phyloP scores from a whole-genome alignment of 176 grass and related monocot genomes.

The Olyra latifolia region DNA sequence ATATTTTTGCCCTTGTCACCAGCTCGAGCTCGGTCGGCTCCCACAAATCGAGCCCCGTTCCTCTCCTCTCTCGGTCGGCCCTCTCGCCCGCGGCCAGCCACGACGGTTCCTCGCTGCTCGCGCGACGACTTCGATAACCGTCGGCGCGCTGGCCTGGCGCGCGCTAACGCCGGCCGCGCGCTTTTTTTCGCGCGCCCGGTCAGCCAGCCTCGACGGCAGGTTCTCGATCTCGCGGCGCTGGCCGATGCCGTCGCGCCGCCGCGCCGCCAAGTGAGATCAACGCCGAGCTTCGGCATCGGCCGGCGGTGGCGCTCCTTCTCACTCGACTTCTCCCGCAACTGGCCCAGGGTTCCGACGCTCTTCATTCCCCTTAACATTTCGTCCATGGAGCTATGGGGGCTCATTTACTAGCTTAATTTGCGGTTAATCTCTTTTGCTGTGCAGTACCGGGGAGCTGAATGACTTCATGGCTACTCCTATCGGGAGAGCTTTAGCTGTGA shows the following conservation, averaged over 20 bases:
- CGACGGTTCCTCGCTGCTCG: constrained; percentile 43
- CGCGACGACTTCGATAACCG: constrained; percentile 57
- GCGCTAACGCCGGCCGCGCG: constrained; percentile 81
- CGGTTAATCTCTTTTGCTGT: constrained; percentile 28
- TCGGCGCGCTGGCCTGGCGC: constrained; percentile 74
- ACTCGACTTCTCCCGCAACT: constrained; percentile 86
- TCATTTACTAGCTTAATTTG: no score
- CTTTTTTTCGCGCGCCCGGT: constrained; percentile 65
- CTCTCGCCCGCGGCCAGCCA: constrained; percentile 1
- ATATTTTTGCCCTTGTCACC: no score
- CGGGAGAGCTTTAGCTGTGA: no score
- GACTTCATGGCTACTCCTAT: no score
- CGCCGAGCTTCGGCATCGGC: constrained; percentile 72
- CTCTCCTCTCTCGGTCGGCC: no score
- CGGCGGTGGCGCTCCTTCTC: constrained; percentile 78
- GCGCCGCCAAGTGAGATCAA: constrained; percentile 61
- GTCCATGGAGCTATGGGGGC: background rate
- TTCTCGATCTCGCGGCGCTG: constrained; percentile 64
- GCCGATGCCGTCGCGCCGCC: constrained; percentile 58
- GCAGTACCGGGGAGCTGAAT: constrained; percentile 76
- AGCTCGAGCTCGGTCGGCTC: no score
- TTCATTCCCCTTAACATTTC: background rate
- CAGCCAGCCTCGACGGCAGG: constrained; percentile 51
- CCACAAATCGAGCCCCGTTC: no score
- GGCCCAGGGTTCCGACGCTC: constrained; percentile 66